Evolutionary conservation across 2,329 filamentous ascomycete species (phyloP), one percentile per base, ranked within the genome.

Genomic region (Nothopassalora personata): DNA sequence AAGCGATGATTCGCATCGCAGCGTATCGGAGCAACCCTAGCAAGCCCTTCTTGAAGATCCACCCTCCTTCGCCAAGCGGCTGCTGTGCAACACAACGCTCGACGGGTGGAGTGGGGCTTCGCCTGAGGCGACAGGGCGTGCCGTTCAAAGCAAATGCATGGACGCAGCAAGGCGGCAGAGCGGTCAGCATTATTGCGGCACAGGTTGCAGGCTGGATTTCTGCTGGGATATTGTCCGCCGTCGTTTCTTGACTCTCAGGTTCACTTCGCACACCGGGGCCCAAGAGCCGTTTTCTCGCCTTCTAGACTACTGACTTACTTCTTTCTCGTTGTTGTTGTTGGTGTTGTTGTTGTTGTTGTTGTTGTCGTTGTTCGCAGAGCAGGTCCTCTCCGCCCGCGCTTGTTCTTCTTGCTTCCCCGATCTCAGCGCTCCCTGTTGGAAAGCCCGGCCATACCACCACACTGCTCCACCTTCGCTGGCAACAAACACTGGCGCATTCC

Each of bases 81-180:
- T 58, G 56, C 51, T 36, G 51, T 58, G 56, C 50, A 19, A 58
- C 56, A 23, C 27, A 15, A 19, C 31, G 56, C 28, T 43, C 27
- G 31, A 28, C 31, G 34, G 45, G 48, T 43, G 39, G 54, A 45
- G 9, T 23, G 23, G 18, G 27, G 33, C 34, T 53, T n/a, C 13
- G 15, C 45, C 45, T 50, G 53, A 33, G 39, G 53, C 18, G 57
- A 34, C 49, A 54, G 55, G 28, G 55, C 52, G 46, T 46, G 54
- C 50, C 51, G 54, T 61, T 59, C 55, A 31, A 30, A 7, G 27
- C 5, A 30, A 13, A 18, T 33, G 30, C 1, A 11, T 51, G 13
- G 6, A 33, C 19, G 53, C 57, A 51, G 54, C 54, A 54, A 60
- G 58, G 58, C 51, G 45, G 45, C 58, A 60, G 54, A 58, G 59